These are phyloP conservation scores for Pterocarpus macrocarpus DNA, from an alignment of 306 rosid species.

Conservation along the genomic window DNA sequence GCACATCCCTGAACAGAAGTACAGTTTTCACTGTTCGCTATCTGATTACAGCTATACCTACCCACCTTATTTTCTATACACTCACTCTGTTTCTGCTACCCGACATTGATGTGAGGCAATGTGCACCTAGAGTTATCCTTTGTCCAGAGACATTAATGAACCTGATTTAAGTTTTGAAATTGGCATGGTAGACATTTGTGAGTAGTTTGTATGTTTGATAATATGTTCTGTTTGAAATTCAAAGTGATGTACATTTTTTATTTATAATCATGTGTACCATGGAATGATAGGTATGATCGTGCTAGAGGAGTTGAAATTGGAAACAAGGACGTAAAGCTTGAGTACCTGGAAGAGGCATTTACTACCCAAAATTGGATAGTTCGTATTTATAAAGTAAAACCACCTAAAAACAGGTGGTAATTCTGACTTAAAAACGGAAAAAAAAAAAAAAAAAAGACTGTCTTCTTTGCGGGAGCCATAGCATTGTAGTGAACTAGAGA, in stretches of 20 bases:
- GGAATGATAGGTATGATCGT: constrained; percentile 84
- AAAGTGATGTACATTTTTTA: neutral
- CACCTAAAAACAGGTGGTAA: constrained; percentile 97
- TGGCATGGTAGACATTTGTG: neutral
- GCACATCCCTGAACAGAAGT: neutral
- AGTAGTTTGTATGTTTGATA: neutral
- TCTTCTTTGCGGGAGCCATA: constrained; percentile 55
- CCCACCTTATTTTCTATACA: neutral
- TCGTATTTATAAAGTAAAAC: constrained; percentile 98
- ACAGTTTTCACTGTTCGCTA: neutral
- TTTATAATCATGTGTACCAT: constrained; percentile 11
- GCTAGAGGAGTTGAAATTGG: constrained; percentile 99
- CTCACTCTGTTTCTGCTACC: neutral
- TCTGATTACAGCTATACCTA: neutral
- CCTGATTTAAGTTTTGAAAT: constrained; percentile 16
- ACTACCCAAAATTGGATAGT: constrained; percentile 99
- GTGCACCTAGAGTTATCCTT: neutral
- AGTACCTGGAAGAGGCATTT: constrained; percentile 96
- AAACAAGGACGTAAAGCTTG: constrained; percentile 93
- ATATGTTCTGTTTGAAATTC: constrained; percentile 13
- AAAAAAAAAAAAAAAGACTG: neutral
- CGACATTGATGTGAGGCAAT: neutral
- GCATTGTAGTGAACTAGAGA: constrained; percentile 55
- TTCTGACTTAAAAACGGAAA: constrained; percentile 7
- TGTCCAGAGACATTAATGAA: constrained; percentile 8